Evolutionary conservation across 305 asterid genomes (phyloP).

Genomic region (Solanum hybrid): DNA sequence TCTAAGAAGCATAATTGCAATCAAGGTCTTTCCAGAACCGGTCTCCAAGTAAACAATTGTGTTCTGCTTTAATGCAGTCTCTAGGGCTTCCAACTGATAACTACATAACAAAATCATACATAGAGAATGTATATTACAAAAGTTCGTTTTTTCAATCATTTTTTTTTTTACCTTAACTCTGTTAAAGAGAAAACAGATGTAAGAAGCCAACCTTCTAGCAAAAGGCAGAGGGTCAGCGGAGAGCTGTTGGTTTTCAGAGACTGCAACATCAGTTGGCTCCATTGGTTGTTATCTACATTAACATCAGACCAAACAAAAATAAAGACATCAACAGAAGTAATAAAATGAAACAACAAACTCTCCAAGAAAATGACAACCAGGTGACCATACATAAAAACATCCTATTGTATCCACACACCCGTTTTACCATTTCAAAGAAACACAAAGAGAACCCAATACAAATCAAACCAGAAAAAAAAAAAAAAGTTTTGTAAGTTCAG

Average conservation of each 20-base stretch:
- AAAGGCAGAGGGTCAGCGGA: not conserved
- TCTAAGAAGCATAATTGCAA: slow-evolving; percentile 4
- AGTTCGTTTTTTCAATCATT: not conserved
- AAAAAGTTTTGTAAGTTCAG: not conserved
- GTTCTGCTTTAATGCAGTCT: slow-evolving; percentile 51
- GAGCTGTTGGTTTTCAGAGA: not conserved
- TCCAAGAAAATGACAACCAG: not conserved
- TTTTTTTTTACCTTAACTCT: not conserved
- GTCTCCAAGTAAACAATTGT: slow-evolving; percentile 76
- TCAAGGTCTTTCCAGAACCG: slow-evolving; percentile 76
- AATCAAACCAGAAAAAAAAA: not conserved
- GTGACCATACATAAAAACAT: not conserved
- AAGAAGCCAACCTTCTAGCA: slow-evolving; percentile 2
- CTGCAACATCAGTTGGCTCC: not conserved
- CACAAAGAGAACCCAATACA: not conserved
- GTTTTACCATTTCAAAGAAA: not conserved
- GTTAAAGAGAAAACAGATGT: not conserved
- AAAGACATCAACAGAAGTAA: not conserved
- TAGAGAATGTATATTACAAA: not conserved
- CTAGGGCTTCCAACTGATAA: slow-evolving; percentile 76
- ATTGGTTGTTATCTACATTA: not conserved
- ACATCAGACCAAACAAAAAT: not conserved
- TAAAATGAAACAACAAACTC: not conserved
- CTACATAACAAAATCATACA: slow-evolving; percentile 24
- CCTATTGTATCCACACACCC: not conserved